Conservation (phyloP, 2,329 filamentous ascomycete genomes). For the Pyricularia pennisetigena region DNA sequence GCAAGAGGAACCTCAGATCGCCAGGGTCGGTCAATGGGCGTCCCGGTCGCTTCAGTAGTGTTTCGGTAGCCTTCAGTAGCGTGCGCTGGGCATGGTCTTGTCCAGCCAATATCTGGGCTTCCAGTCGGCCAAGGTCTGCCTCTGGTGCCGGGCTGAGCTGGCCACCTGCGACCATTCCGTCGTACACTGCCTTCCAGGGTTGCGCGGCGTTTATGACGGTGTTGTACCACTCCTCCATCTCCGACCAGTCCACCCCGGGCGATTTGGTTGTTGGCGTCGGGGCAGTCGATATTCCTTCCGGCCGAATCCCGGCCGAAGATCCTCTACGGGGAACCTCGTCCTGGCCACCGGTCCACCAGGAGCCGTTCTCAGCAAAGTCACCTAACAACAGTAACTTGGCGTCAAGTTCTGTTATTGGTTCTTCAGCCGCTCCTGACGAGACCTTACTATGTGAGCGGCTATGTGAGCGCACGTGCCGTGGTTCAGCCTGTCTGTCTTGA, state of each 20-base stretch:
- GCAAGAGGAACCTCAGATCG: constrained; percentile 67
- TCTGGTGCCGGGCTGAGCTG: constrained; percentile 18
- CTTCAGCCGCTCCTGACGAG: constrained; percentile 29
- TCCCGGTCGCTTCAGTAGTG: constrained; percentile 69
- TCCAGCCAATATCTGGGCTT: constrained; percentile 39
- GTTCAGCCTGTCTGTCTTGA: background rate
- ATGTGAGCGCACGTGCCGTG: background rate
- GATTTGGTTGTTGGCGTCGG: constrained; percentile 13
- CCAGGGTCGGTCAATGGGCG: constrained; percentile 56
- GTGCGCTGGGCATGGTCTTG: constrained; percentile 60
- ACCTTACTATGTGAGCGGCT: background rate
- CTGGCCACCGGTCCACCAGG: constrained; percentile 67
- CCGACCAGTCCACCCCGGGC: constrained; percentile 66
- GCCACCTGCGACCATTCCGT: constrained; percentile 34
- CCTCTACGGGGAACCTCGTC: constrained; percentile 18
- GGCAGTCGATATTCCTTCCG: constrained; percentile 29
- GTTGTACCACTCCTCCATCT: constrained; percentile 67
- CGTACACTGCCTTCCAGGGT: constrained; percentile 53
- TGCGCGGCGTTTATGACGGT: constrained; percentile 56
- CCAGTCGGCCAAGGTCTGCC: constrained; percentile 31
- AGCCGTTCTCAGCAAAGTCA: constrained; percentile 70
- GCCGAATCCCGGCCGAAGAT: constrained; percentile 14
- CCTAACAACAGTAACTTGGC: constrained; percentile 66
- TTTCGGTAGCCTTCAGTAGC: constrained; percentile 70
- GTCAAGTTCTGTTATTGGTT: constrained; percentile 52